Evolutionary conservation across 495 filamentous ascomycete genomes (phyloP).

Genomic region (Terfezia claveryi): DNA sequence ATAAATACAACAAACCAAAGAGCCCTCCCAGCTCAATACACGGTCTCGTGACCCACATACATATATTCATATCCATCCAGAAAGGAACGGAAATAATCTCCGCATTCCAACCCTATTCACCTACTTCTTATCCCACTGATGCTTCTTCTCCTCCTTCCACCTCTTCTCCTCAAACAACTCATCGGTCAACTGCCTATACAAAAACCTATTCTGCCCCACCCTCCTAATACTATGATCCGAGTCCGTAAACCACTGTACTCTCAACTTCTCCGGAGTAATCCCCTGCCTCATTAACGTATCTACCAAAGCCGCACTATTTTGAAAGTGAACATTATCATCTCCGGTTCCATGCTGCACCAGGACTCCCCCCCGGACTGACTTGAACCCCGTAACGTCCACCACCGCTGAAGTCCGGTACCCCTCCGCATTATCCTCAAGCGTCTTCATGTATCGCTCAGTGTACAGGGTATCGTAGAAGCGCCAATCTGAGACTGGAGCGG

Average conservation of each 20-base stretch:
- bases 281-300: slow-evolving; percentile 29
- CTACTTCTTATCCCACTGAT: neutral
- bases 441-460: slow-evolving; percentile 44
- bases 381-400: slow-evolving; percentile 25
- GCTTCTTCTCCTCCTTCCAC: slow-evolving; percentile 12
- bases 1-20: no score
- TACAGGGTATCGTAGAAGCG: slow-evolving; percentile 41
- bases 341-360: slow-evolving; percentile 34
- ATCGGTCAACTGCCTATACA: slow-evolving; percentile 32
- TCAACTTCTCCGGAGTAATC: slow-evolving; percentile 31
- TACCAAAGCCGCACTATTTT: slow-evolving; percentile 30
- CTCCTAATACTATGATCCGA: slow-evolving; percentile 30
- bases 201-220: slow-evolving; percentile 23
- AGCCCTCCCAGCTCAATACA: no score
- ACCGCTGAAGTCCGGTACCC: slow-evolving; percentile 30
- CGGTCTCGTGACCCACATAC: no score
- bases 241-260: slow-evolving; percentile 32
- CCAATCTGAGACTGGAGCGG: slow-evolving; percentile 36
- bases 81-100: no score
- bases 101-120: no score
- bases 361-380: slow-evolving; percentile 29
- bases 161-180: slow-evolving; percentile 28
- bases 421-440: slow-evolving; percentile 24
- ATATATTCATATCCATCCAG: no score
- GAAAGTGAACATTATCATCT: slow-evolving; percentile 40